phyloP scores from a whole-genome alignment of 1,284 basidiomycete species.

The Mycena citricolor region DNA sequence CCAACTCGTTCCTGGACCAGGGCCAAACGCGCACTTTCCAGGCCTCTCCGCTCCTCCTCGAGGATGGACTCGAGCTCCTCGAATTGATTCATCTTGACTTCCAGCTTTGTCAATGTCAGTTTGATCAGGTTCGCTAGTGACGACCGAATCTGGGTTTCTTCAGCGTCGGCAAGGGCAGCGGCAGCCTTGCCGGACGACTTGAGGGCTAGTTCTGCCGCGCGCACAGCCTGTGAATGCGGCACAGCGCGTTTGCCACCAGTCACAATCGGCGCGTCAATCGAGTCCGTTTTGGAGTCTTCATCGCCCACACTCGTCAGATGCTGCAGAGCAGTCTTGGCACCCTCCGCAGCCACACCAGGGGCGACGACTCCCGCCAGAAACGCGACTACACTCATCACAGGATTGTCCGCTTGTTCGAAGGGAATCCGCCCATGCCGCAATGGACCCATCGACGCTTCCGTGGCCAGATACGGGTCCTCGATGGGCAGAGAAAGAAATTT shows the following conservation, averaged over 20 bases:
- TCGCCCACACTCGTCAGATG: conserved; percentile 64
- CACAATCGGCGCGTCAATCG: conserved; percentile 30
- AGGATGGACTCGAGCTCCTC: conserved; percentile 88
- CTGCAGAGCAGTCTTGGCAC: conserved; percentile 87
- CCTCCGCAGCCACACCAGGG: conserved; percentile 90
- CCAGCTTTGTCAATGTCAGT: conserved; percentile 90
- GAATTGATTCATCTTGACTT: conserved; percentile 90
- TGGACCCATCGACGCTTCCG: conserved; percentile 77
- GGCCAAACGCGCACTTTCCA: conserved; percentile 71
- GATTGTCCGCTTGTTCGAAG: conserved; percentile 94
- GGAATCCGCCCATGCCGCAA: conserved; percentile 81
- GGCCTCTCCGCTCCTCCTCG: conserved; percentile 77
- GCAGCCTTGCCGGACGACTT: conserved; percentile 90
- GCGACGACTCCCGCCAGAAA: conserved; percentile 93
- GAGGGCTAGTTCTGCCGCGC: conserved; percentile 83
- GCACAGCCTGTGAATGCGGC: conserved; percentile 75
- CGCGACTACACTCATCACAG: conserved; percentile 97
- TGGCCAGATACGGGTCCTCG: conserved; percentile 85
- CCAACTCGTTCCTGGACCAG: conserved; percentile 66
- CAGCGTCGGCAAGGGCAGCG: conserved; percentile 77
- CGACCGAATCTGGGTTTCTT: conserved; percentile 79
- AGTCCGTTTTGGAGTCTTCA: conserved; percentile 31
- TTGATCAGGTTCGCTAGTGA: conserved; percentile 87
- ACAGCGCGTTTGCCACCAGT: conserved; percentile 44
- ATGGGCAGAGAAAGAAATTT: conserved; percentile 97